These are phyloP conservation scores for Apodospora peruviana DNA, from an alignment of 495 filamentous ascomycete genomes.

Conservation along the genomic window DNA sequence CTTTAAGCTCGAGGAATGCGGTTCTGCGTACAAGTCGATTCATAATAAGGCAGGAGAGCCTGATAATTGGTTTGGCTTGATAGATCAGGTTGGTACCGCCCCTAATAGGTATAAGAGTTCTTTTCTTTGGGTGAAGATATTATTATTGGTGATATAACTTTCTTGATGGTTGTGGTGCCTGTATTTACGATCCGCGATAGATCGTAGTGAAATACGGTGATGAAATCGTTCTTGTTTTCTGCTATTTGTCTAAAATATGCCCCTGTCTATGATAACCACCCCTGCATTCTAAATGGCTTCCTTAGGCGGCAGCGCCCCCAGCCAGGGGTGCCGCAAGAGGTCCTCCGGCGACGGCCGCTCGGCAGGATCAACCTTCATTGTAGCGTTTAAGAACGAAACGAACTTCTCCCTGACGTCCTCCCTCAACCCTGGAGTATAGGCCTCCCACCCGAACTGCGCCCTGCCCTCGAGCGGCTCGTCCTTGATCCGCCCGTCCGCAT, in stretches of 20 bases:
- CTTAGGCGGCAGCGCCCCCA: slow-evolving; percentile 6
- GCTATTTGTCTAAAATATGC: background rate
- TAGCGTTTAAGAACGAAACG: slow-evolving; percentile 5
- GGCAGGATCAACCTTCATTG: slow-evolving; percentile 13
- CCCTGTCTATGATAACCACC: background rate
- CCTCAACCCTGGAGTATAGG: slow-evolving; percentile 1
- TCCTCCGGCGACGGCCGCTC: slow-evolving; percentile 8
- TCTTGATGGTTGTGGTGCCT: no score
- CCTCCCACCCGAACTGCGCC: slow-evolving; percentile 1
- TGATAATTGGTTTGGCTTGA: no score
- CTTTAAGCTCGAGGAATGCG: no score
- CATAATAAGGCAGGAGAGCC: no score
- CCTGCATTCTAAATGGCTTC: background rate
- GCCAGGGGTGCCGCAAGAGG: slow-evolving; percentile 12
- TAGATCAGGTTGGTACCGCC: no score
- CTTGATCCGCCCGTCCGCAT: slow-evolving; percentile 5
- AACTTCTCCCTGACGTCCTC: slow-evolving; percentile 4
- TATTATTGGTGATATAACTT: no score
- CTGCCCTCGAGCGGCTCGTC: background rate
- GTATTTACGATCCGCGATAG: no score
- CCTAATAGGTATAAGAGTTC: no score
- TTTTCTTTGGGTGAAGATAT: no score
- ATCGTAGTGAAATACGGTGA: no score
- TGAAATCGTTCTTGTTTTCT: no score
- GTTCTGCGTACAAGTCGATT: no score